Base-by-base conservation (phyloP, 805 yeast genomes). In the Scheffersomyces ergatensis region DNA sequence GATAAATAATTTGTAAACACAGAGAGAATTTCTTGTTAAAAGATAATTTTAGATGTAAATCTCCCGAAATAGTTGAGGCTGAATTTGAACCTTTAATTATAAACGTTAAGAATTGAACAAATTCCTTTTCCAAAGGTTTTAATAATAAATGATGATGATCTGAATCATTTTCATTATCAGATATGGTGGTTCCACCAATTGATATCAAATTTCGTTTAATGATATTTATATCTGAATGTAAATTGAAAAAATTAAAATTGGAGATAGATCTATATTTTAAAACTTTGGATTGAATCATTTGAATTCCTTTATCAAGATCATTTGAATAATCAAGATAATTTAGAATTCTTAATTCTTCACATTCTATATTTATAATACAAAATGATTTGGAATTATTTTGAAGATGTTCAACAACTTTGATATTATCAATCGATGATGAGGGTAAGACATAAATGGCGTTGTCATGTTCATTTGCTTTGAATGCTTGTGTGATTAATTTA, bases 281-380 rank as follows among this genome's bases (percentile, higher is more conserved):
- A 24, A 43, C 32, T 31, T 35, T 37, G 15, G 30, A 30, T 13
- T 40, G 48, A 14, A 50, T 33, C 16, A 39, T 36, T 13, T 29
- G 21, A 15, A 42, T 15, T 12, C 49, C 51, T 11, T 42, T 40
- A 14, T 39, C 43, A 11, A 24, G 15, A 15, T 32, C 18, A 17
- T 46, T 49, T 17, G 37, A 26, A 32, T 37, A 47, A 12, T 42
- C 36, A 29, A 47, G 18, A 29, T 48, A 47, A 18, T 29, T 39
- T 36, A 45, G 43, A 15, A 51, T 45, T 3, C 48, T 36, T 18
- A 34, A 30, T 31, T 42, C 50, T 13, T 51, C 55, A 17, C 52
- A 44, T 31, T 49, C 49, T n/a, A 51, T 41, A 24, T 47, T 38
- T 18, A 51, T 38, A 9, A 51, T 39, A 15, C 16, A 24, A 25